A percentile compares a stretch with the other conserved stretches of the same genome.
Evolutionary conservation across 352 stramenopile genomes (phyloP).

Genomic region (Phytopythium delawarense): DNA sequence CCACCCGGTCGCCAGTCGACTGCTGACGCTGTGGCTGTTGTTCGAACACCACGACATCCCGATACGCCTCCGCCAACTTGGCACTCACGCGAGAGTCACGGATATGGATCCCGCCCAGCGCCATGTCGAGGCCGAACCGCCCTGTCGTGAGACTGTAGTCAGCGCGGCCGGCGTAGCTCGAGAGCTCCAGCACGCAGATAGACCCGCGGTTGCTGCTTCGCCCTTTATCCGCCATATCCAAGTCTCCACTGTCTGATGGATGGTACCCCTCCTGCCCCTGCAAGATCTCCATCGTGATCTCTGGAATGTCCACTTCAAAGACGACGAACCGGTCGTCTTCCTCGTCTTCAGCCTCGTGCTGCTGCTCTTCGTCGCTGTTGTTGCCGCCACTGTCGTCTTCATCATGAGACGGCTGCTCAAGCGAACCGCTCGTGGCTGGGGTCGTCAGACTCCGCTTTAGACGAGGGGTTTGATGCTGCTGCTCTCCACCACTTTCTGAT

Average conservation of each 20-base stretch:
- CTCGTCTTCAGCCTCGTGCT: conserved; percentile 23
- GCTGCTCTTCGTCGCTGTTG: conserved; percentile 20
- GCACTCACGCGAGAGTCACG: conserved; percentile 59
- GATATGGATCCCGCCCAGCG: conserved; percentile 57
- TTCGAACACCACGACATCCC: conserved; percentile 73
- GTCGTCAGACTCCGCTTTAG: conserved; percentile 4
- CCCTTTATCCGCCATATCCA: conserved; percentile 65
- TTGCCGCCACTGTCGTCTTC: neutral
- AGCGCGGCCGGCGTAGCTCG: conserved; percentile 32
- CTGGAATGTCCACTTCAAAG: conserved; percentile 52
- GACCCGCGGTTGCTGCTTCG: conserved; percentile 57
- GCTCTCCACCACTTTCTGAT: conserved; percentile 5
- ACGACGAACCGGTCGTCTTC: conserved; percentile 55
- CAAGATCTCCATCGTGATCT: conserved; percentile 78
- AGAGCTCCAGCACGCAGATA: conserved; percentile 64
- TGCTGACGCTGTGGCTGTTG: conserved; percentile 11
- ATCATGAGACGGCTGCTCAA: neutral
- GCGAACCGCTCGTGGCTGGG: neutral
- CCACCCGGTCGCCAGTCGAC: neutral
- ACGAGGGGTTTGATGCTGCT: neutral
- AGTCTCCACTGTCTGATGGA: conserved; percentile 64
- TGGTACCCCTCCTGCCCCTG: conserved; percentile 76
- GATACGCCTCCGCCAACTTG: conserved; percentile 56
- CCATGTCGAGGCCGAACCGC: conserved; percentile 40
- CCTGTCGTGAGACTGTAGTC: conserved; percentile 55